Evolutionary conservation across 2,329 filamentous ascomycete species (phyloP).

Genomic region (Ophiostoma triangulosporum): DNA sequence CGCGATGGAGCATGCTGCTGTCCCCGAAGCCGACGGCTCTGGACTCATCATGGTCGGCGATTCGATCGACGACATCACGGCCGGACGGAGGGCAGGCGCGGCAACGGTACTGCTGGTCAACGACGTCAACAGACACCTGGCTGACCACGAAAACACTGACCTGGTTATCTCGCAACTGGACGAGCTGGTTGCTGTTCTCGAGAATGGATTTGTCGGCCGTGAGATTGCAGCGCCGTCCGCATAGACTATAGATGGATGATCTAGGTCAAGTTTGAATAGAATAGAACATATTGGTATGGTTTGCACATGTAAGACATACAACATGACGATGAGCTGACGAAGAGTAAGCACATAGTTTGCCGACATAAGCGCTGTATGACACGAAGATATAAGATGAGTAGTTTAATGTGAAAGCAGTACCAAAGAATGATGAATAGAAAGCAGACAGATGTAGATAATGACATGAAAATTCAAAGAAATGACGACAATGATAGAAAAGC

Average conservation of each 20-base stretch:
- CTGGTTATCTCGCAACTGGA: slow-evolving; percentile 58
- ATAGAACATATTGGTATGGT: no score
- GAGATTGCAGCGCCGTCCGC: background rate
- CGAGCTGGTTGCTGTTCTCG: slow-evolving; percentile 62
- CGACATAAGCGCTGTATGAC: no score
- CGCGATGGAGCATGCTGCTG: slow-evolving; percentile 11
- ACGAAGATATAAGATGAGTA: background rate
- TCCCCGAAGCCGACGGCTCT: slow-evolving; percentile 28
- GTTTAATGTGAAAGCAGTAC: background rate
- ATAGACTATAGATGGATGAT: background rate
- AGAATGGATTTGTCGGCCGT: slow-evolving; percentile 48
- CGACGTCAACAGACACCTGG: slow-evolving; percentile 60
- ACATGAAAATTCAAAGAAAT: background rate
- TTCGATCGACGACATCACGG: slow-evolving; percentile 85
- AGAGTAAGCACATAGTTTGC: no score
- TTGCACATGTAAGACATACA: background rate
- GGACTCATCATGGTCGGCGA: slow-evolving; percentile 57
- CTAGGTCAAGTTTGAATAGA: background rate
- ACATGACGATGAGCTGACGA: background rate
- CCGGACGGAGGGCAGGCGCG: slow-evolving; percentile 69
- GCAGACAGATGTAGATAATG: background rate
- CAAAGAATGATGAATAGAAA: background rate
- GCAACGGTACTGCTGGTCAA: slow-evolving; percentile 82
- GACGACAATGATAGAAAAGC: background rate
- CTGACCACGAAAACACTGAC: slow-evolving; percentile 63